A percentile compares a stretch with the other conserved stretches of the same genome.
Conservation (phyloP, 192 early-diverging fungal genomes). For the Gonapodya prolifera region DNA sequence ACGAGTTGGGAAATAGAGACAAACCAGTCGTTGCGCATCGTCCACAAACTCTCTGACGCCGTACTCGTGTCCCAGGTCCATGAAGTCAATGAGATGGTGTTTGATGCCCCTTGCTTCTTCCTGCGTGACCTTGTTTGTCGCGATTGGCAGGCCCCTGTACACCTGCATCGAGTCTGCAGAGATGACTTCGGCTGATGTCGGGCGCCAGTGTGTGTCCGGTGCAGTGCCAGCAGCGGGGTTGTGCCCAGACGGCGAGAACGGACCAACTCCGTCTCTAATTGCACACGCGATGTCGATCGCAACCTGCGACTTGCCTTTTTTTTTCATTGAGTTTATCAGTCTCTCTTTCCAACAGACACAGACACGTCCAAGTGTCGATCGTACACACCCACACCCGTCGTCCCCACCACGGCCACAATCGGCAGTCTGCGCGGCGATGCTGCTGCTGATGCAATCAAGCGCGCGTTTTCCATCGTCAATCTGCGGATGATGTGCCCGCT, state of each 20-base stretch:
- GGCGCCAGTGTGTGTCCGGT: not conserved
- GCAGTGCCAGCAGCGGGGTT: not conserved
- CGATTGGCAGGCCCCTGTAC: conserved; percentile 79
- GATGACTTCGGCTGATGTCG: conserved; percentile 57
- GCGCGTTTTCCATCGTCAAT: too few relatives aligned
- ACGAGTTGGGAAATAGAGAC: not conserved
- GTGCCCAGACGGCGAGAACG: conserved; percentile 21
- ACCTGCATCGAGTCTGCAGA: conserved; percentile 94
- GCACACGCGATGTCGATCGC: conserved; percentile 74
- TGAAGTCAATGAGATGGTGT: conserved; percentile 78
- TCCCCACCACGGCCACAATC: not conserved
- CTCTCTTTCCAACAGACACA: too few relatives aligned
- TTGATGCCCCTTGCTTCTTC: conserved; percentile 52
- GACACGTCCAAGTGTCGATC: not conserved
- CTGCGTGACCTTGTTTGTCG: conserved; percentile 83
- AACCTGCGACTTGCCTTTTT: conserved; percentile 89
- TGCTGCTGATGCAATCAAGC: too few relatives aligned
- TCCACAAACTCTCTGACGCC: conserved; percentile 70
- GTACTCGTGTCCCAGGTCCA: conserved; percentile 52
- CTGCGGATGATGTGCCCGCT: too few relatives aligned
- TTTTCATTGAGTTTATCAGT: too few relatives aligned
- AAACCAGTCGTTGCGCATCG: conserved; percentile 58
- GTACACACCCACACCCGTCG: not conserved
- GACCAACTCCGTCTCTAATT: conserved; percentile 26
- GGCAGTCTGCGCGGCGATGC: not conserved